Evolutionary conservation across 257 asterid species (phyloP), one percentile per base, ranked within the genome.

Genomic region (Perilla frutescens): DNA sequence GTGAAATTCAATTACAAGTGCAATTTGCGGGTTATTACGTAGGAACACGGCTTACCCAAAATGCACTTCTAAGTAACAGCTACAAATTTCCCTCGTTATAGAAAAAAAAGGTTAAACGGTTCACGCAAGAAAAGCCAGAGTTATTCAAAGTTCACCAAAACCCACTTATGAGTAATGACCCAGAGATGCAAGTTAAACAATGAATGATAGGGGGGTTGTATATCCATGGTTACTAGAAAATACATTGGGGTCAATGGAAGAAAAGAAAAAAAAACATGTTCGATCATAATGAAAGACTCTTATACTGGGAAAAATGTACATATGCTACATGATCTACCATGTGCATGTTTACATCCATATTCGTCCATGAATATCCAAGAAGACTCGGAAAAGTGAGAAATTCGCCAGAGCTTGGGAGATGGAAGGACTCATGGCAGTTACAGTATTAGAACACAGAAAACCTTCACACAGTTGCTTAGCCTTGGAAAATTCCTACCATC

Each of bases 401-500:
- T 26, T 55, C 47, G 64, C 49, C 32, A 1, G 66, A 14, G 37
- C 59, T 55, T 4, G 39, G 63, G 40, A 68, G 66, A 59, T 31
- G 62, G 48, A 67, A 66, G 41, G 59, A 44, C 34, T 63, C 68
- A 58, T 55, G 65, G 49, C 53, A 54, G 68, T 37, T 66, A 50
- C 26, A 34, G 54, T 31, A 75, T 69, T 65, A 57, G 56, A 64
- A 72, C 41, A 11, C 64, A 40, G 54, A 58, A 26, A 45, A 36
- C 68, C 72, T 70, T 67, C 41, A 34, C 12, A 63, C 37, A 32
- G 73, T 26, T 44, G 58, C 26, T 1, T 20, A 34, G 65, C 20
- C 20, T 72, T 20, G 66, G 65, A 63, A 58, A 7, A 41, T 48
- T 63, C 55, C 84, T 86, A 86, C 88, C 88, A 86, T 75, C 91